phyloP scores from a whole-genome alignment of 352 stramenopile genomes.

The Bremia lactucae region DNA sequence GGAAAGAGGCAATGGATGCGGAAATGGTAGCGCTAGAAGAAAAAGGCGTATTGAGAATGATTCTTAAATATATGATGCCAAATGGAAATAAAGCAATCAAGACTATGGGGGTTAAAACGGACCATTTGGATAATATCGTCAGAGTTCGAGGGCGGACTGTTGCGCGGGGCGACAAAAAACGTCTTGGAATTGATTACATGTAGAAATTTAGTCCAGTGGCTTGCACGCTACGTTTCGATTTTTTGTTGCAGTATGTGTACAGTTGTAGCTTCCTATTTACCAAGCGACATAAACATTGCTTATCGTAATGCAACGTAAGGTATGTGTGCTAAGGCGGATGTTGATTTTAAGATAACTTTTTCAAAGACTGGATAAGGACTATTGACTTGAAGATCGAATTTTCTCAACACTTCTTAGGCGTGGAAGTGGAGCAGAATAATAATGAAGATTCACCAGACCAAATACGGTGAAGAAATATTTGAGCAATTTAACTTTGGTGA shows the following conservation, averaged over 20 bases:
- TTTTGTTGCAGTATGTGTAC: background rate
- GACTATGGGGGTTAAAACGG: conserved; percentile 10
- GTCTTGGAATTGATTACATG: background rate
- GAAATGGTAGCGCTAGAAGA: too few species aligned
- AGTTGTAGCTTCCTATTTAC: background rate
- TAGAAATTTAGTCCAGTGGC: conserved; percentile 4
- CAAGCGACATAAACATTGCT: background rate
- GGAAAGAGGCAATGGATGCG: too few species aligned
- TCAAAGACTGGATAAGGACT: too few species aligned
- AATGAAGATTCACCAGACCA: background rate
- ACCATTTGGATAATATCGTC: conserved; percentile 6
- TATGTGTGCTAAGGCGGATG: too few species aligned
- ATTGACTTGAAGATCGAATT: too few species aligned
- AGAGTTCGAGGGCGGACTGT: conserved; percentile 4
- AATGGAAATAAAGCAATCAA: too few species aligned
- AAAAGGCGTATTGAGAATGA: too few species aligned
- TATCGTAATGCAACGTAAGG: too few species aligned
- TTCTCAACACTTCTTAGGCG: too few species aligned
- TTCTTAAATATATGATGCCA: background rate
- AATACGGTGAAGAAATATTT: background rate
- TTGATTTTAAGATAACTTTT: too few species aligned
- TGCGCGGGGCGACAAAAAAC: conserved; percentile 3
- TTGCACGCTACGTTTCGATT: background rate
- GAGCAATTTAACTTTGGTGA: background rate
- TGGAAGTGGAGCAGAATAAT: too few species aligned